Evolutionary conservation across 2,329 filamentous ascomycete species (phyloP).

Genomic region (Aureobasidium pullulans): DNA sequence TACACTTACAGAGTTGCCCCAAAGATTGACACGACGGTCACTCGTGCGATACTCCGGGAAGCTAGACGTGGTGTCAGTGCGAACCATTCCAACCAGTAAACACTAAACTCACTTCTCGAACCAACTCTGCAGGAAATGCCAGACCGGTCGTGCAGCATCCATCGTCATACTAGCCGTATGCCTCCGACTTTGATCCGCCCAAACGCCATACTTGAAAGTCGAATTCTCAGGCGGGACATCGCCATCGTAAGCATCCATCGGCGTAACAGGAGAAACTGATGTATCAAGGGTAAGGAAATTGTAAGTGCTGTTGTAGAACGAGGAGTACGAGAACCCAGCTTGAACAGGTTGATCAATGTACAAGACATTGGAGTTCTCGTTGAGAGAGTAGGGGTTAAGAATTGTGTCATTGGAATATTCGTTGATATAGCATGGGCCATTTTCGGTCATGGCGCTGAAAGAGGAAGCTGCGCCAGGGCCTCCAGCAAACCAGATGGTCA

Average conservation of each 20-base stretch:
- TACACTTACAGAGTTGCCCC: not conserved
- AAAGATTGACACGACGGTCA: not conserved
- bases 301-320: conserved; percentile 52
- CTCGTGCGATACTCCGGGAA: not conserved
- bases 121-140: conserved; percentile 49
- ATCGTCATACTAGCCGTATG: conserved; percentile 31
- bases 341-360: conserved; percentile 35
- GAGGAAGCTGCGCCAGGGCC: conserved; percentile 58
- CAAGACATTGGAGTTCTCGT: conserved; percentile 33
- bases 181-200: conserved; percentile 16
- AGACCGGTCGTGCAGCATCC: conserved; percentile 44
- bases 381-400: conserved; percentile 39
- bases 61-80: not conserved
- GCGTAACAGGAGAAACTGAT: conserved; percentile 23
- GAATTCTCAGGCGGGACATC: conserved; percentile 18
- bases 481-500: conserved; percentile 58
- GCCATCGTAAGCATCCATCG: conserved; percentile 16
- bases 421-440: conserved; percentile 42
- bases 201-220: conserved; percentile 22
- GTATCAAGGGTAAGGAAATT: conserved; percentile 34
- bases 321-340: conserved; percentile 37
- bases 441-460: conserved; percentile 53
- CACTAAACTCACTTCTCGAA: conserved; percentile 13
- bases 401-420: conserved; percentile 35
- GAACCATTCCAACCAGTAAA: no score